phyloP scores from a whole-genome alignment of 1,139 yeast species.

The Pichia sp. region DNA sequence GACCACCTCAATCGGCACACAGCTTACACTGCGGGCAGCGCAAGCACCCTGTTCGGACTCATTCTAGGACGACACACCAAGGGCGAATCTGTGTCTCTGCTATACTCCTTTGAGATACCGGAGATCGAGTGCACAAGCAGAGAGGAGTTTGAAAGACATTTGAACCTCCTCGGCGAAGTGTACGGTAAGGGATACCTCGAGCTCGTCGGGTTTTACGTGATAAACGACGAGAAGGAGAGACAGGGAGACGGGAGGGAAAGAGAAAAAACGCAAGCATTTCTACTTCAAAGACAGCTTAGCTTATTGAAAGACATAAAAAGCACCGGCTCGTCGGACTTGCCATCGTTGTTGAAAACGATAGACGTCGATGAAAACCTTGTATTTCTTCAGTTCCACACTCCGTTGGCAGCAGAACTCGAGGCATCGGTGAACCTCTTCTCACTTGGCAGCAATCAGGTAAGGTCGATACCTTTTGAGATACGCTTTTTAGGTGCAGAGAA shows the following conservation, averaged over 20 bases:
- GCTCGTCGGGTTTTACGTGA: slow-evolving; percentile 18
- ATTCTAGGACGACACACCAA: slow-evolving; percentile 7
- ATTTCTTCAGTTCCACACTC: neutral
- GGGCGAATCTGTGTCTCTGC: slow-evolving; percentile 9
- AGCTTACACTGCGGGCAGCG: neutral
- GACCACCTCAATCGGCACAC: slow-evolving; percentile 12
- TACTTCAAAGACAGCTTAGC: neutral
- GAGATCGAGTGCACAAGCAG: neutral
- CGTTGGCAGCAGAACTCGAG: neutral
- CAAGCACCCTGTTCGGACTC: slow-evolving; percentile 2
- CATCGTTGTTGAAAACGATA: neutral
- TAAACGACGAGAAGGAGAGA: neutral
- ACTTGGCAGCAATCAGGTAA: neutral
- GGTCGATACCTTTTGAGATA: slow-evolving; percentile 1
- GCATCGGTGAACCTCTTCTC: neutral
- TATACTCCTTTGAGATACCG: slow-evolving; percentile 14
- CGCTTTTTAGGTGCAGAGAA: slow-evolving; percentile 9
- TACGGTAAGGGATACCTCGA: slow-evolving; percentile 17
- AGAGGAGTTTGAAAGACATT: neutral
- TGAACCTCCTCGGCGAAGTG: slow-evolving; percentile 13
- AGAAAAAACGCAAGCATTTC: neutral
- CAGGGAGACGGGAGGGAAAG: neutral
- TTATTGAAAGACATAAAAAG: neutral
- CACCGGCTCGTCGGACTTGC: neutral
- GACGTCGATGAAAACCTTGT: neutral